Conservation (phyloP, 2,329 filamentous ascomycete species). For the Botrytis byssoidea region DNA sequence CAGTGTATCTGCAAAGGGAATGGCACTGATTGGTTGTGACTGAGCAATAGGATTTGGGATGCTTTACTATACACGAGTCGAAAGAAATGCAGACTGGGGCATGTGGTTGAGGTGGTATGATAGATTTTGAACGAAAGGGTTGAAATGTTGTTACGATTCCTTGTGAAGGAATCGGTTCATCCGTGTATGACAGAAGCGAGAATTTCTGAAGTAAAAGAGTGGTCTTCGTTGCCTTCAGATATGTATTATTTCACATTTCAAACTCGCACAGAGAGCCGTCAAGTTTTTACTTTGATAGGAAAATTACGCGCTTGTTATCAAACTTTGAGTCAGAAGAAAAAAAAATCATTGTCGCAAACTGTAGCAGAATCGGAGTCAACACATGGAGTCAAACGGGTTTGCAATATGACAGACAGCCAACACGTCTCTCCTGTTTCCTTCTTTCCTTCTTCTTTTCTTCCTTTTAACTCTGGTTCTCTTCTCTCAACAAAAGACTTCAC, state of each 20-base stretch:
- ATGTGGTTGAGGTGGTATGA: too few relatives aligned
- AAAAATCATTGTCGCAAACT: neutral
- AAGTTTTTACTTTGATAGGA: neutral
- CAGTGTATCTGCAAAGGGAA: neutral
- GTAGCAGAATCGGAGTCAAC: neutral
- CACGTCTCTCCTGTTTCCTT: too few relatives aligned
- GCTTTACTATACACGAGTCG: neutral
- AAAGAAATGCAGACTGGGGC: neutral
- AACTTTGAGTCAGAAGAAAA: neutral
- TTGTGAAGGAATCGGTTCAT: neutral
- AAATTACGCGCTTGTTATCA: neutral
- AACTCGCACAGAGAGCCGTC: neutral
- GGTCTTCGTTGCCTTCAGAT: neutral
- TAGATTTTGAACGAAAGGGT: neutral
- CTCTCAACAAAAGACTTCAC: neutral
- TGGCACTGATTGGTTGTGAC: neutral
- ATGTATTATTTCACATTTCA: neutral
- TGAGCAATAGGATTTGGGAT: neutral
- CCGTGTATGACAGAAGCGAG: neutral
- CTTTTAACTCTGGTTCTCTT: too few relatives aligned
- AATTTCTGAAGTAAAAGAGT: neutral
- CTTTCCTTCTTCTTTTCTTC: neutral
- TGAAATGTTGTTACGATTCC: neutral
- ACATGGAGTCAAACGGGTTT: neutral
- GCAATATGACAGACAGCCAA: neutral